Evolutionary conservation across 129 eudicot genomes (phyloP).

Genomic region (Silybum marianum): DNA sequence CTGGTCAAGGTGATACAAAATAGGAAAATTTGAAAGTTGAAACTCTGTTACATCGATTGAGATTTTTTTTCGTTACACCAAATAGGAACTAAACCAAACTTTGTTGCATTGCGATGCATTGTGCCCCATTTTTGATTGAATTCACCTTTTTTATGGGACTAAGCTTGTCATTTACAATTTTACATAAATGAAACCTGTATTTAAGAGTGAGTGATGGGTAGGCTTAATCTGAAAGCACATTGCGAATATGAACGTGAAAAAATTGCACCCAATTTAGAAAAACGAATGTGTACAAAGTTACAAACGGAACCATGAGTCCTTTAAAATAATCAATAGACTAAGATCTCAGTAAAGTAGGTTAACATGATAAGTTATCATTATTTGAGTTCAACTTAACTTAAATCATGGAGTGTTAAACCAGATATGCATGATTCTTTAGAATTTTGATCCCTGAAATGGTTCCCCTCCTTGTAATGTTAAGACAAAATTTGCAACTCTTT

Average conservation of each 20-base stretch:
- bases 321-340: background rate
- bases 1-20: background rate
- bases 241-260: background rate
- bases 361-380: background rate
- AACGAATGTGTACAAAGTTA: no score
- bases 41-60: background rate
- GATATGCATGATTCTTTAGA: background rate
- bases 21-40: background rate
- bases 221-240: background rate
- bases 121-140: background rate
- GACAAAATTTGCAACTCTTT: background rate
- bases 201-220: background rate
- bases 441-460: no score
- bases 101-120: background rate
- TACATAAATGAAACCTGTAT: background rate
- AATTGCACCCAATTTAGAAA: background rate
- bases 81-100: background rate
- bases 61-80: background rate
- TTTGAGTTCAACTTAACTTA: background rate
- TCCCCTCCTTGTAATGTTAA: no score
- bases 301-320: background rate
- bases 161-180: background rate
- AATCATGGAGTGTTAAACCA: background rate
- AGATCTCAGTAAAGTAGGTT: background rate
- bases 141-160: slow-evolving; percentile 6